Conservation (phyloP, 805 yeast species). For the Pichia thaimueangensis region DNA sequence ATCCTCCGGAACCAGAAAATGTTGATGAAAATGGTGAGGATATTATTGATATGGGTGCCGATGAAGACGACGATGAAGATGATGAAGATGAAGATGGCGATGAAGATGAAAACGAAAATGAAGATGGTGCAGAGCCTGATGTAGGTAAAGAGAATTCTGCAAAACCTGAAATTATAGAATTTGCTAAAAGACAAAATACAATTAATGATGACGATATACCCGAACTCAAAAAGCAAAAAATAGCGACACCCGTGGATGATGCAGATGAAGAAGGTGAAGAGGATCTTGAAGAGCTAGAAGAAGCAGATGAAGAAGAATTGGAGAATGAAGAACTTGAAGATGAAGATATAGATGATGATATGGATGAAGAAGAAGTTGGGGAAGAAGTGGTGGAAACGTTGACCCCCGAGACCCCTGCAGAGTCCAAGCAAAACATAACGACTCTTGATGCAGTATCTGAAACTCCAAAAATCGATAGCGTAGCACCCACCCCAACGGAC, state of each 20-base stretch:
- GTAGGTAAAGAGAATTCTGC: constrained; percentile 30
- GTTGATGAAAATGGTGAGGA: constrained; percentile 58
- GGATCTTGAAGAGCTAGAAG: constrained; percentile 25
- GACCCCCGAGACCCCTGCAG: too few relatives aligned
- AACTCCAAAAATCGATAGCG: constrained; percentile 10
- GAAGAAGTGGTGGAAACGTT: constrained; percentile 14
- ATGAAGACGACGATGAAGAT: constrained; percentile 36
- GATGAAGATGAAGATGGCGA: constrained; percentile 36
- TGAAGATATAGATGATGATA: too few relatives aligned
- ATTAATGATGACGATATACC: constrained; percentile 36
- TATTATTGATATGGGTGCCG: constrained; percentile 53
- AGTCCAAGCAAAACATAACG: too few relatives aligned
- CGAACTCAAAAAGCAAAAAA: constrained; percentile 27
- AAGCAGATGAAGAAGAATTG: constrained; percentile 19
- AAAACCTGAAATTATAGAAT: constrained; percentile 25
- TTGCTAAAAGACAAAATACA: constrained; percentile 34
- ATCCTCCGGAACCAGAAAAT: constrained; percentile 73
- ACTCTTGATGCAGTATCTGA: constrained; percentile 2
- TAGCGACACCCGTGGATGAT: constrained; percentile 19
- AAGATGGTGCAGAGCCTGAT: constrained; percentile 34
- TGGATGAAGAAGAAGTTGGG: constrained; percentile 10
- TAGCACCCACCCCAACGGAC: constrained; percentile 4
- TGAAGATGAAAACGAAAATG: constrained; percentile 34
- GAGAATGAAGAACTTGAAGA: constrained; percentile 3
- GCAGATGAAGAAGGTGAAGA: constrained; percentile 21